Evolutionary conservation across 1,284 basidiomycete genomes (phyloP), one percentile per base, ranked within the genome.

Genomic region (Boletellus sp.): DNA sequence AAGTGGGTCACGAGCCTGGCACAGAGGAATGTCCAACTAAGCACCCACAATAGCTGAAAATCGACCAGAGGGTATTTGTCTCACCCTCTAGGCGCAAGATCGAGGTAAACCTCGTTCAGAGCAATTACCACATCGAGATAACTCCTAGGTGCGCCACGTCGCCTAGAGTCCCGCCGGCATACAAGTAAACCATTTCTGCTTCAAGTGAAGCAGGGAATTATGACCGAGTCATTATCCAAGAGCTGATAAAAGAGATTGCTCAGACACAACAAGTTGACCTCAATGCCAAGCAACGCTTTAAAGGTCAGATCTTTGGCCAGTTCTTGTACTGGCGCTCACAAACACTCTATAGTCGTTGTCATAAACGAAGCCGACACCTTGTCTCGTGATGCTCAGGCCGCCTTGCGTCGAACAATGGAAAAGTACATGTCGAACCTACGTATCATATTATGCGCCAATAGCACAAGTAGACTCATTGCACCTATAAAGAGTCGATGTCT

Each of bases 351-450:
- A 97, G 96, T 96, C n/a, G 96, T 99, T 42, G 83, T 99, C 53
- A 98, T 99, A 69, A 97, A 99, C 64, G 96, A 98, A 72, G 97
- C 96, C 0, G 96, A 99, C 70, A 86, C 91, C 0, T 80, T 99
- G 43, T 87, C 93, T 13, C 86, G 95, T 58, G 96, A 99, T 73
- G 96, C 96, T 0, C 96, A 99, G 75, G 94, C 96, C 1, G 96
- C 96, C 5, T 79, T 99, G 40, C 87, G 97, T 63, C 82, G 97
- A 53, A 99, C 96, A 3, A 99, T 99, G 96, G 96, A 99, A 65
- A 96, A 98, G 71, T 99, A 97, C 76, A 98, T 97, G 91, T 86
- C 85, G 44, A 99, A 98, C 69, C 82, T 99, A 81, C 86, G 97
- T 43, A 85, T 99, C 59, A 96, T 99, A 62, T 82, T 99, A 12